phyloP scores from a whole-genome alignment of 805 yeast species.

The Yamadazyma takamatsuzukensis region DNA sequence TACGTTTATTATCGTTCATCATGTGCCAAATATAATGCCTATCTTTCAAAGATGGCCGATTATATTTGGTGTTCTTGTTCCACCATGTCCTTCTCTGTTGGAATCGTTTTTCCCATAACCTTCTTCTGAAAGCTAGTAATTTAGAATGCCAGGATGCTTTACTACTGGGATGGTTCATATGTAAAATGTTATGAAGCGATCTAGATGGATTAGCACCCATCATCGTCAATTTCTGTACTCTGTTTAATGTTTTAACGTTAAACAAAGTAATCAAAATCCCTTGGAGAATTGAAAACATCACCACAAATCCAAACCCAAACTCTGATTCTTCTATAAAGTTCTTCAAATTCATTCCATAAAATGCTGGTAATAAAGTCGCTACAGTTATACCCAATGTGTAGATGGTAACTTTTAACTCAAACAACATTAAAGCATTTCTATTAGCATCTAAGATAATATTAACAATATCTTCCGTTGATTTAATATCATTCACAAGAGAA shows the following conservation, averaged over 20 bases:
- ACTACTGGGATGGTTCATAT: slow-evolving; percentile 1
- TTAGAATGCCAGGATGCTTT: slow-evolving; percentile 1
- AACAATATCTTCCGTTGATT: slow-evolving; percentile 88
- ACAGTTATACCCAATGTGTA: slow-evolving; percentile 83
- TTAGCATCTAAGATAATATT: slow-evolving; percentile 89
- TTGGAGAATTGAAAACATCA: slow-evolving; percentile 47
- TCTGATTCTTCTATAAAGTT: slow-evolving; percentile 71
- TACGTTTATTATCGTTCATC: slow-evolving; percentile 35
- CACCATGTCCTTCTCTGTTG: slow-evolving; percentile 3
- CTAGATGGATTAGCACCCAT: slow-evolving; percentile 28
- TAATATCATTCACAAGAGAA: slow-evolving; percentile 75
- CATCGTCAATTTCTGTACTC: slow-evolving; percentile 67
- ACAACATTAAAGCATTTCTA: slow-evolving; percentile 83
- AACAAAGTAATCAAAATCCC: slow-evolving; percentile 53
- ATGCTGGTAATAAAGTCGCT: slow-evolving; percentile 81
- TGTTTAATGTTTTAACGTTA: slow-evolving; percentile 53
- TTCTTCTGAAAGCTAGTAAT: too few species aligned
- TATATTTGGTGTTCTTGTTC: slow-evolving; percentile 7
- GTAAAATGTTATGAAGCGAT: too few species aligned
- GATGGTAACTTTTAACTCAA: slow-evolving; percentile 77
- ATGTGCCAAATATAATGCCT: slow-evolving; percentile 41
- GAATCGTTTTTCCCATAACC: slow-evolving; percentile 1
- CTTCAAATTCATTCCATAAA: slow-evolving; percentile 84
- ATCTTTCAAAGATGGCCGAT: slow-evolving; percentile 34
- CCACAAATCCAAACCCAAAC: slow-evolving; percentile 59